A percentile compares a stretch with the other conserved stretches of the same genome.
Conservation (phyloP, 768 basidiomycete genomes). For the Leccinum rimulosum region DNA sequence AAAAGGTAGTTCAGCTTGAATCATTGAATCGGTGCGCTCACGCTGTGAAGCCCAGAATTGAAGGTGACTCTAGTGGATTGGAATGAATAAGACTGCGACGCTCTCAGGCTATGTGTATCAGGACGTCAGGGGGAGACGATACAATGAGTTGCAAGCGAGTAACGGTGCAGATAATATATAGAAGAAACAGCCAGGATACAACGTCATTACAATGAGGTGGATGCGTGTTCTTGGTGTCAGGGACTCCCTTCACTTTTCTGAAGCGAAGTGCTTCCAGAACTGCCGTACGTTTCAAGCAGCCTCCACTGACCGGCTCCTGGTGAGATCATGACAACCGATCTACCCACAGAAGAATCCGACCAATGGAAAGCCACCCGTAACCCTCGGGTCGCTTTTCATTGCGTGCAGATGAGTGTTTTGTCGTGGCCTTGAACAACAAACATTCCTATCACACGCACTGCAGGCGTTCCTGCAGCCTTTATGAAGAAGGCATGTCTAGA, state of each 20-base stretch:
- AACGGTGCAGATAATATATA: background rate
- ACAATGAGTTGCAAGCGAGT: background rate
- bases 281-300: too few species aligned
- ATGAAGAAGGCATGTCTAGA: background rate
- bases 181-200: background rate
- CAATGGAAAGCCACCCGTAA: background rate
- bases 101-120: background rate
- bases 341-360: background rate
- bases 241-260: background rate
- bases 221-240: background rate
- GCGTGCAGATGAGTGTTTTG: too few species aligned
- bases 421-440: background rate
- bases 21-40: background rate
- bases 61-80: background rate
- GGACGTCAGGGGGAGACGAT: background rate
- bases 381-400: background rate
- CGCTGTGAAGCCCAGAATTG: background rate
- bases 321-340: background rate
- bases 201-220: background rate
- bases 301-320: background rate
- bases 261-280: background rate
- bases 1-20: background rate
- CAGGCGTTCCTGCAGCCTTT: background rate
- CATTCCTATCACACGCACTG: background rate
- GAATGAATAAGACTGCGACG: background rate